Base-by-base conservation (phyloP, 2,329 filamentous ascomycete genomes). In the Ascochyta lentis region DNA sequence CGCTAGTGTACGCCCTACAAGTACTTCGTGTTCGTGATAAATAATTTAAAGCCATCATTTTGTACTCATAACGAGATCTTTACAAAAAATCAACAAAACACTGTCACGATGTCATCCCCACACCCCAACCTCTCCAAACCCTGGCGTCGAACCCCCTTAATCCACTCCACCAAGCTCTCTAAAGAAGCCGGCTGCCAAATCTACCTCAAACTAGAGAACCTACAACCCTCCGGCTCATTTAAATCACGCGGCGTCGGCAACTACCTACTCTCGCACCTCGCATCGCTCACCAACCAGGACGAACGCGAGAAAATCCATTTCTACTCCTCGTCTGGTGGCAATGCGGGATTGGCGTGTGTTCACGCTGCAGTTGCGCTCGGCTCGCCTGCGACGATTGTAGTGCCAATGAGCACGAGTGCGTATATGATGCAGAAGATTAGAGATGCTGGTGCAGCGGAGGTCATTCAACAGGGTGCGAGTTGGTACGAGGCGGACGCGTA, bases 211-310 rank as follows among this genome's bases (percentile, higher is more conserved):
- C 85, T 93, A 56, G 91, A 95, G 64, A 89, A 89, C 73, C 83
- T 92, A 37, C 91, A 95, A 70, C 91, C 90, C 3, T 88, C 87
- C 16, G 89, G 89, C 56, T 92, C 89, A 40, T 95, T 95, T 85
- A 93, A 95, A 76, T 92, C 89, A 19, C 71, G 78, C 43, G 90
- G 88, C 22, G 84, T 93, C 58, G 89, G 89, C 37, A 85, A 89
- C 71, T 81, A 88, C 67, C 86, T 91, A 67, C 79, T 85, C 38
- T 77, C 79, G 50, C 64, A 68, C 49, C 75, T 78, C 7, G 1
- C 15, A 6, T 68, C 73, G 27, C 68, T 23, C 67, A 71, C 41
- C 19, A 64, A 9, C 58, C 69, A 34, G 16, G 15, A 42, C 0
- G 43, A 47, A 8, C 35, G 38, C 55, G 24, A 50, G 12, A 34